Evolutionary conservation across 306 rosid species (phyloP).

Genomic region (Aeschynomene evenia): DNA sequence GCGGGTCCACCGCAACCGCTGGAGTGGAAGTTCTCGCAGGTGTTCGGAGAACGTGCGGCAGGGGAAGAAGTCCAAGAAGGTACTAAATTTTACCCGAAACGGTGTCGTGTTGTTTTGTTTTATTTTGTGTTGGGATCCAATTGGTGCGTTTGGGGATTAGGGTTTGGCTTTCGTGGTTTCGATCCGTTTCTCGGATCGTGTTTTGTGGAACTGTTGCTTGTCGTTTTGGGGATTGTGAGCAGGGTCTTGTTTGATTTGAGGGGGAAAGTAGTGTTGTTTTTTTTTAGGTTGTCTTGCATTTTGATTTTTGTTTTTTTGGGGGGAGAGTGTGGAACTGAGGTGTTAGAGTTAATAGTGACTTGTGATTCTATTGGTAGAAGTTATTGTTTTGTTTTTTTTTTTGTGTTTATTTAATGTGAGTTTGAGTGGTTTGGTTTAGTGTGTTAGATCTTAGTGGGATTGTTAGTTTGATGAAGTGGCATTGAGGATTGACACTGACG

Average conservation of each 20-base stretch:
- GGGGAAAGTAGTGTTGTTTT: conserved; percentile 20
- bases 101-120: background rate
- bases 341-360: conserved; percentile 32
- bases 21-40: conserved; percentile 99
- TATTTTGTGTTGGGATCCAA: conserved; percentile 67
- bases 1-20: conserved; percentile 67
- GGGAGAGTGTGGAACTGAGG: conserved; percentile 42
- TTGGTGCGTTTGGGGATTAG: conserved; percentile 49
- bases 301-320: conserved; percentile 27
- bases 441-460: conserved; percentile 33
- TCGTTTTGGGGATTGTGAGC: conserved; percentile 24
- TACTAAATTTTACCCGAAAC: conserved; percentile 16
- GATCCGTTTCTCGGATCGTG: conserved; percentile 63
- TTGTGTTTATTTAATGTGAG: background rate
- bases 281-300: conserved; percentile 39
- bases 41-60: conserved; percentile 94
- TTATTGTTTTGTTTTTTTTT: conserved; percentile 15
- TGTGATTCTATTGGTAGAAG: conserved; percentile 18
- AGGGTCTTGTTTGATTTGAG: conserved; percentile 37
- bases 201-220: background rate
- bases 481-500: conserved; percentile 14
- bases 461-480: conserved; percentile 17
- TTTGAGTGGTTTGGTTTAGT: conserved; percentile 27
- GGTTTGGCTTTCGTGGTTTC: conserved; percentile 51
- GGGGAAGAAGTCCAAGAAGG: conserved; percentile 99